Conservation (phyloP, 306 rosid genomes). For the Mucuna pruriens region DNA sequence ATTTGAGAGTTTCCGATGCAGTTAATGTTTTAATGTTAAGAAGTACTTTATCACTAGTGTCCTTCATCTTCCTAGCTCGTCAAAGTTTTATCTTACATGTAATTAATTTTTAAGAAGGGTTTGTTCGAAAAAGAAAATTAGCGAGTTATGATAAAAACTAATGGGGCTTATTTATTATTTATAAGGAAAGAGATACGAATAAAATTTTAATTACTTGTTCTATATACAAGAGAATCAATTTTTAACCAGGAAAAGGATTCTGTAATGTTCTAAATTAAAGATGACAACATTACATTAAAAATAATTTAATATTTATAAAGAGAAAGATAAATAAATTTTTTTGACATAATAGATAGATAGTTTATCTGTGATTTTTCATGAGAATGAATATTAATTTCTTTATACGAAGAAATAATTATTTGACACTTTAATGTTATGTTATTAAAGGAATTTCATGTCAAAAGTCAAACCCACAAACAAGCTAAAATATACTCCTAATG, state of each 20-base stretch:
- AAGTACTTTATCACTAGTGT: too few relatives aligned
- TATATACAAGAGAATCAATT: background rate
- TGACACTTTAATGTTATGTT: background rate
- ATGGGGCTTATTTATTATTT: background rate
- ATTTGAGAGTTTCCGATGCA: too few relatives aligned
- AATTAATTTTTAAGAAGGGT: background rate
- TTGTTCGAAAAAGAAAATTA: background rate
- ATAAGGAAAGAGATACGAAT: background rate
- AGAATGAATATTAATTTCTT: background rate
- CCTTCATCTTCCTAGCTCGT: too few relatives aligned
- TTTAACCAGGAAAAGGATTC: too few relatives aligned
- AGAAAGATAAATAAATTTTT: too few relatives aligned
- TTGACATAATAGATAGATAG: too few relatives aligned
- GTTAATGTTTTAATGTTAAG: too few relatives aligned
- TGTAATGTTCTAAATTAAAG: too few relatives aligned
- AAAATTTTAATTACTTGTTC: background rate
- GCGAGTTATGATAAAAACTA: background rate
- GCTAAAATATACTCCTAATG: background rate
- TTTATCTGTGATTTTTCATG: background rate
- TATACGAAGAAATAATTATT: background rate
- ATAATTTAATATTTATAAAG: too few relatives aligned
- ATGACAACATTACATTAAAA: too few relatives aligned
- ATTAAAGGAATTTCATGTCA: background rate
- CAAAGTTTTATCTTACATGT: too few relatives aligned
- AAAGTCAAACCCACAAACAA: background rate